Percentiles rank a stretch among this genome's conserved stretches.
Conservation (phyloP, 1,284 basidiomycete species). For the Melampsora larici-populina region DNA sequence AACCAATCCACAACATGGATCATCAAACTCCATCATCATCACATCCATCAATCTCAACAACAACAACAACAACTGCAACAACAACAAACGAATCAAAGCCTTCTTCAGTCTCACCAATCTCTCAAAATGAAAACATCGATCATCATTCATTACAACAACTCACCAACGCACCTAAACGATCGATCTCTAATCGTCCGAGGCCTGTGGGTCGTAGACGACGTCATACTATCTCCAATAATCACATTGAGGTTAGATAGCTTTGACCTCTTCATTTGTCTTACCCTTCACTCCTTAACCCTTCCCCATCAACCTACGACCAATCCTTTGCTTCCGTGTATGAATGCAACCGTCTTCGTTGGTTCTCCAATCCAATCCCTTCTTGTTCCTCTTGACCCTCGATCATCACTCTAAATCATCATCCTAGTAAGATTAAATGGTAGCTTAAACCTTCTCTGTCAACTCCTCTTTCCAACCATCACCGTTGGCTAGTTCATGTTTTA, state of each 20-base stretch:
- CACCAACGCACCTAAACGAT: too few species aligned
- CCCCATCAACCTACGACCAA: too few species aligned
- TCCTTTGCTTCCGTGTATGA: background rate
- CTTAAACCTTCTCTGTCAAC: background rate
- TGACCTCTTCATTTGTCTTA: background rate
- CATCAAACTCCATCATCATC: too few species aligned
- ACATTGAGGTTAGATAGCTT: conserved; percentile 31
- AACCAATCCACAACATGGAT: too few species aligned
- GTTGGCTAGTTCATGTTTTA: conserved; percentile 27
- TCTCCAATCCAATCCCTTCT: background rate
- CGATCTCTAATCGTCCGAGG: background rate
- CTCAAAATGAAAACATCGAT: too few species aligned
- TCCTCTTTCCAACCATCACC: background rate
- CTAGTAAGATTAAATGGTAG: background rate
- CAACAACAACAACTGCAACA: too few species aligned
- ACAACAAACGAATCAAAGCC: too few species aligned
- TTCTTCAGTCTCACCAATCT: too few species aligned
- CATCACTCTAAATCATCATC: background rate
- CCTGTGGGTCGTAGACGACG: conserved; percentile 28
- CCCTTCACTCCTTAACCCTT: background rate
- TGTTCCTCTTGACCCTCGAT: background rate
- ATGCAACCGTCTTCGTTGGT: background rate
- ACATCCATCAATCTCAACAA: too few species aligned
- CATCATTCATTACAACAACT: too few species aligned
- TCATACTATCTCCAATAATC: conserved; percentile 33